Base-by-base conservation (phyloP, 106 monocot genomes). In the Apostasia ramifera region DNA sequence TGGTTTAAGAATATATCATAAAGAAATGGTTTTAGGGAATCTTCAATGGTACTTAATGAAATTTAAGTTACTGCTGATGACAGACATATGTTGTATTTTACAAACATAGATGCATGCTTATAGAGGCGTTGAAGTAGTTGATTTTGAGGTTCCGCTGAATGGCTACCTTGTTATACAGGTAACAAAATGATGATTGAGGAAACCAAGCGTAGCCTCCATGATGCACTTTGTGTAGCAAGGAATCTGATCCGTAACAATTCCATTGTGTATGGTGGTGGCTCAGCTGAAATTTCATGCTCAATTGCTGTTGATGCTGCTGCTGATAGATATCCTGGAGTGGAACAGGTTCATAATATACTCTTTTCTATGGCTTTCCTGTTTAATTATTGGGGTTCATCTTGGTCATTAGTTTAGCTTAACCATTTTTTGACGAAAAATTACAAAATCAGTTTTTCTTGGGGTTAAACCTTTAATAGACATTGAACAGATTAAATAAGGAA, bases 151-250 rank as follows among this genome's bases (percentile, higher is more conserved):
- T 43, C 9, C 60, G 38, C 11, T 52, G 44, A 65, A 66, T 12
- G n/a, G 11, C 38, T 61, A 0, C 66, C 50, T 63, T 15, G 40
- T 57, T 13, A 3, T 63, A 57, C 43, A 97, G 97, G 97, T 44
- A 97, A 97, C 76, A 97, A 97, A 64, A 97, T 97, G 92, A 77
- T 97, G 84, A 87, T 97, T 10, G 97, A 97, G 68, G 97, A 97
- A 83, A 97, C 97, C 2, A 97, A 97, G 50, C 80, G 97, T 44
- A 97, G 92, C 59, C 2, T 97, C 43, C 97, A 97, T 67, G 97
- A 97, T 81, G 97, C 89, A 8, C 87, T 97, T 2, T 97, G 97
- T 69, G 97, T 97, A 14, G 87, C 97, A 40, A 86, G 97, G 66
- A 97, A 97, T 72, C 79, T 97, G 26, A 92, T 97, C 55, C 89